phyloP scores from a whole-genome alignment of 768 basidiomycete genomes.

The Holtermanniella nyarrowii region DNA sequence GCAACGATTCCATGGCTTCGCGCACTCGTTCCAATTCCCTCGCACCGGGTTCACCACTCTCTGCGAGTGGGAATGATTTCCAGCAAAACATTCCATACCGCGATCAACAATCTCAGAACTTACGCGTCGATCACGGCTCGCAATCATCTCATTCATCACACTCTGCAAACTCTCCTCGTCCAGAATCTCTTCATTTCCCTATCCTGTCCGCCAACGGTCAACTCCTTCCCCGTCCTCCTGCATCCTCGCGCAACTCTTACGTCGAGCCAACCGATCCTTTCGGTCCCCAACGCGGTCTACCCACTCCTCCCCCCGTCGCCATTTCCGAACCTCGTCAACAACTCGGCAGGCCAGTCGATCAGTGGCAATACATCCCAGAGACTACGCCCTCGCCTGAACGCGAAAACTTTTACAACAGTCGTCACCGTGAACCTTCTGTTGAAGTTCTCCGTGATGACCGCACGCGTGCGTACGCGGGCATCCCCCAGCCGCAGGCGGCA shows the following conservation, averaged over 20 bases:
- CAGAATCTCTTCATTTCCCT: constrained; percentile 29
- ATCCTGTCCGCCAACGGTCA: constrained; percentile 32
- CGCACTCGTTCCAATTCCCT: background rate
- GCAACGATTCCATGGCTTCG: background rate
- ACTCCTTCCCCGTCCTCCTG: constrained; percentile 24
- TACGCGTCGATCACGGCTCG: background rate
- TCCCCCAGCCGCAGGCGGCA: constrained; percentile 15
- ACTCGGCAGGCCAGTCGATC: background rate
- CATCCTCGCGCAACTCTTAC: constrained; percentile 14
- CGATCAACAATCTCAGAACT: background rate
- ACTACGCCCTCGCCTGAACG: background rate
- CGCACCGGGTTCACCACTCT: background rate
- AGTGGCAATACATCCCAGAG: background rate
- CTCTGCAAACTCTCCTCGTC: constrained; percentile 19
- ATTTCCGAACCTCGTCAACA: no score
- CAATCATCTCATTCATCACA: background rate
- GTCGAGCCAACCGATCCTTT: constrained; percentile 1
- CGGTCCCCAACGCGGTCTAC: constrained; percentile 9
- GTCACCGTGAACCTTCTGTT: constrained; percentile 6
- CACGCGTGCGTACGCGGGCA: background rate
- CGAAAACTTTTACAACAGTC: background rate
- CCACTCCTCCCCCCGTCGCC: constrained; percentile 7
- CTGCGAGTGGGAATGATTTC: background rate
- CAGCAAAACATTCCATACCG: background rate
- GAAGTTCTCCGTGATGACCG: constrained; percentile 14